Evolutionary conservation across 129 eudicot species (phyloP).

Genomic region (Solidago caesia): DNA sequence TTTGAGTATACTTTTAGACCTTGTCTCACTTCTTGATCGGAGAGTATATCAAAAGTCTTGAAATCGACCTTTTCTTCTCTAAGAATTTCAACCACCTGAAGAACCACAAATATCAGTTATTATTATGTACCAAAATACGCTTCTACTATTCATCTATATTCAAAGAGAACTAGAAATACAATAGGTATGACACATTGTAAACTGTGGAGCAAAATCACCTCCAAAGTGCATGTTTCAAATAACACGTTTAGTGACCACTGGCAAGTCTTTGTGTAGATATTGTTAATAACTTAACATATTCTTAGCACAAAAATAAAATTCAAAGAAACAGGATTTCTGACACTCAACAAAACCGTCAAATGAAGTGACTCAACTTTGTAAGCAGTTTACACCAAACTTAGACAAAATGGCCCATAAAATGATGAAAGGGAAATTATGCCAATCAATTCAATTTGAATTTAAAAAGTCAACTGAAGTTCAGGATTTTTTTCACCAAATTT

Average conservation of each 20-base stretch:
- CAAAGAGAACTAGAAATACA: not conserved
- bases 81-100: constrained; percentile 78
- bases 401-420: not conserved
- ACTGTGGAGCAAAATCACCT: not conserved
- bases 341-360: not conserved
- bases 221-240: not conserved
- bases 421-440: not conserved
- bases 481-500: not conserved
- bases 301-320: too few relatives aligned
- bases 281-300: too few relatives aligned
- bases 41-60: constrained; percentile 68
- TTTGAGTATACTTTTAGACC: constrained; percentile 91
- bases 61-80: constrained; percentile 68
- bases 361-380: not conserved
- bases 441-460: not conserved
- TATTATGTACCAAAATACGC: not conserved
- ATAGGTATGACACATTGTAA: not conserved
- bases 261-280: not conserved
- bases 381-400: not conserved
- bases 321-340: too few relatives aligned
- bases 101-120: not conserved
- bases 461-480: not conserved
- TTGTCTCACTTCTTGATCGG: constrained; percentile 88
- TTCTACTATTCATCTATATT: too few relatives aligned
- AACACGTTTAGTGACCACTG: not conserved